phyloP scores from a whole-genome alignment of 345 rosid species.

The Mercurialis annua region DNA sequence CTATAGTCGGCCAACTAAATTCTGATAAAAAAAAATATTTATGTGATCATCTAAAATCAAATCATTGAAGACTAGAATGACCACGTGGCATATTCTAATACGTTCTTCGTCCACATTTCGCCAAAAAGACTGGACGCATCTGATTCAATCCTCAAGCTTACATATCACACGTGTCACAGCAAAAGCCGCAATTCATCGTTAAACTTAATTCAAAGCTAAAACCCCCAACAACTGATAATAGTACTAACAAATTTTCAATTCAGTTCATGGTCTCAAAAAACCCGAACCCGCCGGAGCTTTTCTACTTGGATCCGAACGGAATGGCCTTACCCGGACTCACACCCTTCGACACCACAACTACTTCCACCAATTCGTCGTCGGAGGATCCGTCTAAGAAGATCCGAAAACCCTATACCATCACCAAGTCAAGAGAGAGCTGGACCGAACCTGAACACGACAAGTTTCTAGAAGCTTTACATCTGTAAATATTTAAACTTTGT shows the following conservation, averaged over 20 bases:
- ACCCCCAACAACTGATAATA: neutral
- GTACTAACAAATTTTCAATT: neutral
- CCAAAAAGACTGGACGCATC: slow-evolving; percentile 2
- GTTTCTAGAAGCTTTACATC: slow-evolving; percentile 89
- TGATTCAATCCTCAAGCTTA: slow-evolving; percentile 8
- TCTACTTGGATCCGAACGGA: slow-evolving; percentile 61
- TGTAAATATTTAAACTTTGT: slow-evolving; percentile 46
- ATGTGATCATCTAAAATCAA: too few relatives aligned
- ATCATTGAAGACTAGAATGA: neutral
- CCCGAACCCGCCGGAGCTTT: slow-evolving; percentile 58
- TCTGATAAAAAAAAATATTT: too few relatives aligned
- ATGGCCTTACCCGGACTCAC: slow-evolving; percentile 63
- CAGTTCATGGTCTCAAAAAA: slow-evolving; percentile 48
- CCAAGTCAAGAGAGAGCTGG: slow-evolving; percentile 98
- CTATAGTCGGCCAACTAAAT: too few relatives aligned
- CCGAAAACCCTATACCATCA: slow-evolving; percentile 88
- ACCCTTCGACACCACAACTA: slow-evolving; percentile 38
- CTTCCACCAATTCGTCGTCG: slow-evolving; percentile 31
- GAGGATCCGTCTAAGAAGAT: slow-evolving; percentile 72
- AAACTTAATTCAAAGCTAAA: slow-evolving; percentile 28
- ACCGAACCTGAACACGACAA: slow-evolving; percentile 92
- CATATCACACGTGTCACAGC: slow-evolving; percentile 6
- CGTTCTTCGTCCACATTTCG: neutral
- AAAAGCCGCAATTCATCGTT: slow-evolving; percentile 24
- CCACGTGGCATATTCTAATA: slow-evolving; percentile 36